Evolutionary conservation across 305 asterid genomes (phyloP).

Genomic region (Coffea humblotiana): DNA sequence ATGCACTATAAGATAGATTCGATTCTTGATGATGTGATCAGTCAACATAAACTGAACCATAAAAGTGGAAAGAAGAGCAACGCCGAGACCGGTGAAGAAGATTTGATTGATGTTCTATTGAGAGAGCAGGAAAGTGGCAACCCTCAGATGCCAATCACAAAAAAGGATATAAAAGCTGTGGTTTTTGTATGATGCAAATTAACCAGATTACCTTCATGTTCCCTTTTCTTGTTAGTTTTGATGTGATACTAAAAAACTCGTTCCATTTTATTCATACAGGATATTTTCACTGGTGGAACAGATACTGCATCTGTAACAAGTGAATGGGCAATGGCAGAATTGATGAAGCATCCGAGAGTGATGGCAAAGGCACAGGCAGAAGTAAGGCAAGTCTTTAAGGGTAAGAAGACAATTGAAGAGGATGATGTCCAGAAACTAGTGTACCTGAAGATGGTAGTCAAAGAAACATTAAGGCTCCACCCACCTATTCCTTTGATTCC

Average conservation of each 20-base stretch:
- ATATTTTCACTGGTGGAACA: background rate
- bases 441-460: background rate
- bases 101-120: background rate
- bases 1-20: background rate
- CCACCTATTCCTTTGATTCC: background rate
- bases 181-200: background rate
- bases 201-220: no score
- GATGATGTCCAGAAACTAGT: background rate
- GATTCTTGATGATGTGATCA: background rate
- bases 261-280: background rate
- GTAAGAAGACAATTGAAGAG: background rate
- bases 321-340: conserved; percentile 2
- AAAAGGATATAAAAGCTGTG: background rate
- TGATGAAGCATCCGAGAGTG: background rate
- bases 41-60: background rate
- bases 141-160: background rate
- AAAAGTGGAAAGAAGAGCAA: background rate
- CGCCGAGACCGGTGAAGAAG: background rate
- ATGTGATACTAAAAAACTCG: no score
- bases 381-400: background rate
- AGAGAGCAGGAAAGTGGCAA: background rate
- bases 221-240: no score
- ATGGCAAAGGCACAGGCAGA: background rate
- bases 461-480: background rate
- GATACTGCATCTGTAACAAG: background rate